Base-by-base conservation (phyloP, 306 rosid genomes). In the Glycine soja region DNA sequence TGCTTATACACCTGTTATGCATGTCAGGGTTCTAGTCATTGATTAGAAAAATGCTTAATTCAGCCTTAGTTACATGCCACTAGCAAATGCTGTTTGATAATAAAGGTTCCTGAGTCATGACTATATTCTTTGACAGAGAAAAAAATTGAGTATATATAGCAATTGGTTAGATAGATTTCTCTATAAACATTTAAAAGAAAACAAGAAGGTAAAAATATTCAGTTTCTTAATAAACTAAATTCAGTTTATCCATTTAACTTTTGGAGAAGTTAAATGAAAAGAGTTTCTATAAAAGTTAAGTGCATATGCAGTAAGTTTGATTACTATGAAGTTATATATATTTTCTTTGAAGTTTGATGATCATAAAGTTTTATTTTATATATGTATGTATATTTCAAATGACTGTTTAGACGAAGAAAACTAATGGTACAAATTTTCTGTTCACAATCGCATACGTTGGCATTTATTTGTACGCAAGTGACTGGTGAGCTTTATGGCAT, bases 1-100 rank as follows among this genome's bases (percentile, higher is more conserved):
- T 68, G 71, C 70, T 36, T 13, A 74, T 3, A 63, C 38, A 63
- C 38, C 69, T 75, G 16, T 43, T 73, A 9, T 57, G 32, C 74
- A 32, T n/a, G 15, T 10, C 4, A 2, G 8, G 62, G 52, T 54
- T 54, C 15, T 54, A 54, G 18, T n/a, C 10, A 15, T 15, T 54
- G 24, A 57, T 18, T 57, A 63, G 40, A 61, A 52, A 61, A 30
- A 24, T 4, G 10, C 70, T 34, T n/a, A 65, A 38, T 4, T 38
- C 24, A 9, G 32, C 34, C n/a, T 7, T 34, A 13, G 46, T 42
- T 65, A 14, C 71, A 40, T 42, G 32, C n/a, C 7, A 42, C 6
- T 65, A 38, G 50, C 30, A 65, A 4, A 10, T 56, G 10, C 9
- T 6, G 30, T 38, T 65, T 38, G 24, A 61, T 30, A 32, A 61